phyloP scores from a whole-genome alignment of 164 flowering plant species.

The grape (Vitis vinifera) region ASM3070453v1 NC_081823.1:9075501-9076000 shows the following conservation, averaged over 20 bases:
- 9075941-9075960: conserved; percentile 73
- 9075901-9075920: conserved; percentile 47
- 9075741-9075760: background rate
- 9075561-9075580: too few species aligned
- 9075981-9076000: background rate
- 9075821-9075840: conserved; percentile 86
- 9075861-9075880: conserved; percentile 65
- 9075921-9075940: conserved; percentile 74
- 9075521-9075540: too few species aligned
- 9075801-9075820: conserved; percentile 90
- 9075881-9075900: conserved; percentile 86
- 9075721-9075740: background rate
- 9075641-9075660: too few species aligned
- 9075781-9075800: conserved; percentile 37
- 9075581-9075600: background rate
- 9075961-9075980: conserved; percentile 51
- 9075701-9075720: conserved; percentile 89
- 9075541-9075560: too few species aligned
- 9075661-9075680: background rate
- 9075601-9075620: background rate
- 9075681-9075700: conserved; percentile 66
- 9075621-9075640: too few species aligned
- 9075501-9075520: too few species aligned
- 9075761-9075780: background rate
- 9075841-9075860: conserved; percentile 72